Percentiles rank a stretch among this genome's conserved stretches.
Evolutionary conservation across 1,139 yeast species (phyloP).

Genomic region (Candida dubliniensis): DNA sequence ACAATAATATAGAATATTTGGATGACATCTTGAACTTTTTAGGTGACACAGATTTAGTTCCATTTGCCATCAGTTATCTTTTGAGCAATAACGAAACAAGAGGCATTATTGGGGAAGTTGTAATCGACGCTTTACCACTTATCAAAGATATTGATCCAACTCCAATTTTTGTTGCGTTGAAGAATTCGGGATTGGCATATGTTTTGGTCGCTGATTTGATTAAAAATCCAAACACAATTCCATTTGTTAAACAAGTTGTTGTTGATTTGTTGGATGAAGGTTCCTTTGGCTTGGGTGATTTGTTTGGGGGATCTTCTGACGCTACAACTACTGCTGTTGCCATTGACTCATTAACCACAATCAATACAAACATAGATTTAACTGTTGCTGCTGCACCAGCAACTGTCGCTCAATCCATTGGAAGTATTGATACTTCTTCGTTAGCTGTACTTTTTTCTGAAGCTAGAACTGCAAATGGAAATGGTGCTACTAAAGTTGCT

Average conservation of each 20-base stretch:
- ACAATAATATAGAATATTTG: slow-evolving; percentile 24
- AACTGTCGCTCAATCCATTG: background rate
- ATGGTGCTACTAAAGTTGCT: slow-evolving; percentile 1
- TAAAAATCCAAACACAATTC: slow-evolving; percentile 28
- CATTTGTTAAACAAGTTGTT: slow-evolving; percentile 26
- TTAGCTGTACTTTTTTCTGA: slow-evolving; percentile 8
- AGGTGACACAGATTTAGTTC: slow-evolving; percentile 26
- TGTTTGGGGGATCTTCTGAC: slow-evolving; percentile 3
- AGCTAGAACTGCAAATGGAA: slow-evolving; percentile 5
- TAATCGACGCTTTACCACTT: slow-evolving; percentile 20
- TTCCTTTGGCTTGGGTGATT: slow-evolving; percentile 5
- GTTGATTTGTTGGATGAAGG: slow-evolving; percentile 19
- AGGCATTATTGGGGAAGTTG: slow-evolving; percentile 19
- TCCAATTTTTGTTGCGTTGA: slow-evolving; percentile 33
- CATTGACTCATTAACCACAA: background rate
- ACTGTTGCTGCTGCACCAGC: slow-evolving; percentile 4
- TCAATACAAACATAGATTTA: background rate
- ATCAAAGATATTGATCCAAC: slow-evolving; percentile 27
- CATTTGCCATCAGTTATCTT: slow-evolving; percentile 25
- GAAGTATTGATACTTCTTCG: slow-evolving; percentile 7
- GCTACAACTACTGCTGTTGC: slow-evolving; percentile 6
- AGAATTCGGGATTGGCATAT: slow-evolving; percentile 36
- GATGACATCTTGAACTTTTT: slow-evolving; percentile 27
- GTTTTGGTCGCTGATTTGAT: slow-evolving; percentile 28
- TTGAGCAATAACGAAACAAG: slow-evolving; percentile 28